phyloP scores from a whole-genome alignment of 495 filamentous ascomycete genomes.

The Podospora pseudopauciseta region DNA sequence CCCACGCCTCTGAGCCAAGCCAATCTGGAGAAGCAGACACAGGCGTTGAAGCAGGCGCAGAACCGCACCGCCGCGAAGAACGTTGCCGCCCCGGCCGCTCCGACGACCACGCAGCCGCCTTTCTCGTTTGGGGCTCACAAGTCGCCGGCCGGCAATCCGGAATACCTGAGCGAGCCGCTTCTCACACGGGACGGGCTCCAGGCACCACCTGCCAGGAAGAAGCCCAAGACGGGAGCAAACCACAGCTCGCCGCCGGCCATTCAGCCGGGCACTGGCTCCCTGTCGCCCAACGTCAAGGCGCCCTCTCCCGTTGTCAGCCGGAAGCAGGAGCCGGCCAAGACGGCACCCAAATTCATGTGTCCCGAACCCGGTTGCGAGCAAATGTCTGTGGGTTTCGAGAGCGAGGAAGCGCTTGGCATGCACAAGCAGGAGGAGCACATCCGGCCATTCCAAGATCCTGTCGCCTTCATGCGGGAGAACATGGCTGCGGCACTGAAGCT shows the following conservation, averaged over 20 bases:
- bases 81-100: slow-evolving; percentile 55
- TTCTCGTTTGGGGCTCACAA: slow-evolving; percentile 65
- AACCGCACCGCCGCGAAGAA: slow-evolving; percentile 40
- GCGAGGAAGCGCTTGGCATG: slow-evolving; percentile 47
- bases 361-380: slow-evolving; percentile 45
- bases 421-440: slow-evolving; percentile 55
- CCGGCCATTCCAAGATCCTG: slow-evolving; percentile 51
- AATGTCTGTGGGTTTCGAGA: slow-evolving; percentile 48
- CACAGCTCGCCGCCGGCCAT: slow-evolving; percentile 25
- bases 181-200: slow-evolving; percentile 50
- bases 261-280: slow-evolving; percentile 31
- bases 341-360: slow-evolving; percentile 42
- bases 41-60: slow-evolving; percentile 48
- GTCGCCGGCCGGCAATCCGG: slow-evolving; percentile 68
- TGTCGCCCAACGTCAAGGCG: slow-evolving; percentile 49
- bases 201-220: slow-evolving; percentile 53
- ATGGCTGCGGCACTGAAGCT: slow-evolving; percentile 43
- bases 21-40: slow-evolving; percentile 66
- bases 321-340: slow-evolving; percentile 34
- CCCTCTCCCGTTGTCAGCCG: slow-evolving; percentile 46
- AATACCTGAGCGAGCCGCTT: slow-evolving; percentile 44
- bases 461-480: slow-evolving; percentile 46
- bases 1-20: slow-evolving; percentile 57
- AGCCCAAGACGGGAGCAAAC: slow-evolving; percentile 38
- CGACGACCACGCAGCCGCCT: slow-evolving; percentile 61